Conservation (phyloP, 1,284 basidiomycete species). For the Fomitopsis palustris region DNA sequence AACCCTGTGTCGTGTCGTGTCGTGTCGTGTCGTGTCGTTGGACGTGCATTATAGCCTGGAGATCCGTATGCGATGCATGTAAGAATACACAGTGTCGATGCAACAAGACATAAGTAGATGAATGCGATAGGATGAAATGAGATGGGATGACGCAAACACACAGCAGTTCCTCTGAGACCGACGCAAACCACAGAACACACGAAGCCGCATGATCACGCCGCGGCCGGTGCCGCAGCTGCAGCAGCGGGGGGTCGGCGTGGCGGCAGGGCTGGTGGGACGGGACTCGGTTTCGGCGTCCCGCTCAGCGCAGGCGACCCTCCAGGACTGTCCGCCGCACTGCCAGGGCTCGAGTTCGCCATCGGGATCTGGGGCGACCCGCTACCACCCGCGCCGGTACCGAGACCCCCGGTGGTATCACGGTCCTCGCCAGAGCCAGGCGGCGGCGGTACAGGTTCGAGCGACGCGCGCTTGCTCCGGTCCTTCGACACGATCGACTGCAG, state of each 20-base stretch:
- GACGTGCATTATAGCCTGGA: not conserved
- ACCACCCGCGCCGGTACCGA: not conserved
- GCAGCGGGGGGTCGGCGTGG: constrained; percentile 28
- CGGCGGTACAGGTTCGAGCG: constrained; percentile 11
- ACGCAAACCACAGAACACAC: not conserved
- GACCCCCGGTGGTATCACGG: too few species aligned
- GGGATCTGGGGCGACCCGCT: not conserved
- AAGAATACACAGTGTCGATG: not conserved
- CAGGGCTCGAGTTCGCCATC: not conserved
- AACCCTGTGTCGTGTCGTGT: too few species aligned
- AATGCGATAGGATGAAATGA: not conserved
- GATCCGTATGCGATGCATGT: not conserved
- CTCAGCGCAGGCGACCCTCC: not conserved
- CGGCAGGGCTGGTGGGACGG: constrained; percentile 33
- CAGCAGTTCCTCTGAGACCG: not conserved
- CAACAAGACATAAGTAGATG: not conserved
- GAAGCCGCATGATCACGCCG: not conserved
- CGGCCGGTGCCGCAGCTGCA: constrained; percentile 12
- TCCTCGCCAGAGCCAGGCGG: not conserved
- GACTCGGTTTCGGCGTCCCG: constrained; percentile 5
- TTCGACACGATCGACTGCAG: constrained; percentile 53
- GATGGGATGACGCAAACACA: not conserved
- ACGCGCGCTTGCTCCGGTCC: constrained; percentile 34
- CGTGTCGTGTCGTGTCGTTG: too few species aligned
- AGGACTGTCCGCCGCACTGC: not conserved